phyloP scores from a whole-genome alignment of 1,284 basidiomycete genomes.

The Heterobasidion irregulare region DNA sequence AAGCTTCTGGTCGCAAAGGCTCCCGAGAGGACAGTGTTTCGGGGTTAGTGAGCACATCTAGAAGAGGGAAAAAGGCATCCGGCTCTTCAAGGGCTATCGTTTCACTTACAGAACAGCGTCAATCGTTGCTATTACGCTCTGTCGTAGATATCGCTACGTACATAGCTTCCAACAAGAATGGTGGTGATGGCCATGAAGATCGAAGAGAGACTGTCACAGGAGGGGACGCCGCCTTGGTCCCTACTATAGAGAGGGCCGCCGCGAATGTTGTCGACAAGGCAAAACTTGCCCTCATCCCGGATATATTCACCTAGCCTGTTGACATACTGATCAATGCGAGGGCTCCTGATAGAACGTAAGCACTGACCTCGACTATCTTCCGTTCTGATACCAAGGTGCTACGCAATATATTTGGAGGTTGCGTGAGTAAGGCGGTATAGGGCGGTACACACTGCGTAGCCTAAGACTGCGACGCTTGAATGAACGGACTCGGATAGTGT shows the following conservation, averaged over 20 bases:
- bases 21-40: constrained; percentile 26
- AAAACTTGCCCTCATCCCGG: background rate
- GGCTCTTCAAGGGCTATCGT: constrained; percentile 57
- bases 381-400: no score
- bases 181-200: constrained; percentile 75
- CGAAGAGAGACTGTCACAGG: constrained; percentile 73
- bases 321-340: background rate
- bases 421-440: no score
- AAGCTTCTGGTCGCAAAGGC: constrained; percentile 36
- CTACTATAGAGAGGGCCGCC: background rate
- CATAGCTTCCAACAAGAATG: constrained; percentile 77
- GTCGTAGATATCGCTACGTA: constrained; percentile 31
- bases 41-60: constrained; percentile 56
- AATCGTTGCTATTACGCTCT: background rate
- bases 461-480: no score
- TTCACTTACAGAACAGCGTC: constrained; percentile 37
- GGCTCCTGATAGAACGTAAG: background rate
- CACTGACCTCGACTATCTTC: no score
- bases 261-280: background rate
- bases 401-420: no score
- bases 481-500: no score
- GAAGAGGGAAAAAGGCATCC: constrained; percentile 58
- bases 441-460: no score
- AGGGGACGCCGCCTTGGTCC: constrained; percentile 33
- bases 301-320: background rate